phyloP scores from a whole-genome alignment of 495 filamentous ascomycete species.

The Neurospora intermedia region DNA sequence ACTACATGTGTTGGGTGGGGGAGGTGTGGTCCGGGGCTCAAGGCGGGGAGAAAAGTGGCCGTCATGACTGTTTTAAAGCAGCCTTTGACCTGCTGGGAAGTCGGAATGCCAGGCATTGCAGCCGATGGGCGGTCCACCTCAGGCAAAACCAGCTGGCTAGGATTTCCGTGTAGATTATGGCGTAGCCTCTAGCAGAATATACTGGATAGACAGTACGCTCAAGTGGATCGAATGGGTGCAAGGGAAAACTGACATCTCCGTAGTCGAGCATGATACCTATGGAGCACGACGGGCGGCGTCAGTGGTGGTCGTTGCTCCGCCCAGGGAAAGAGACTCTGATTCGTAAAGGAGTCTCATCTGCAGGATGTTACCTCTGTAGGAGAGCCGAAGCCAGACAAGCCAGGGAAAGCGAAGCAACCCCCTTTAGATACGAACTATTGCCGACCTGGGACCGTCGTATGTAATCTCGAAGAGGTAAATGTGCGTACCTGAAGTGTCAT shows the following conservation, averaged over 20 bases:
- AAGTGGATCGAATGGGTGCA: background rate
- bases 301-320: background rate
- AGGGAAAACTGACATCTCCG: background rate
- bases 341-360: background rate
- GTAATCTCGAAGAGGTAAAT: background rate
- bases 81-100: background rate
- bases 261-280: background rate
- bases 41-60: background rate
- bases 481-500: background rate
- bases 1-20: background rate
- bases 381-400: background rate
- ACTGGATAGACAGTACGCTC: background rate
- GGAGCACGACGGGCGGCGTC: background rate
- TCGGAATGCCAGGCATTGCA: background rate
- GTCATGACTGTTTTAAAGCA: background rate
- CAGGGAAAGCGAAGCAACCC: background rate
- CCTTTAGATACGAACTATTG: background rate
- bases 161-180: background rate
- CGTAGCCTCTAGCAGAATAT: background rate
- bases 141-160: background rate
- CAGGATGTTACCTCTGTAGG: background rate
- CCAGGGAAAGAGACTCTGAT: background rate
- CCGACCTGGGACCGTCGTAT: background rate
- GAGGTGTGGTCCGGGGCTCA: background rate
- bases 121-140: background rate